Evolutionary conservation across 129 eudicot species (phyloP).

Genomic region (Centaurea solstitialis): DNA sequence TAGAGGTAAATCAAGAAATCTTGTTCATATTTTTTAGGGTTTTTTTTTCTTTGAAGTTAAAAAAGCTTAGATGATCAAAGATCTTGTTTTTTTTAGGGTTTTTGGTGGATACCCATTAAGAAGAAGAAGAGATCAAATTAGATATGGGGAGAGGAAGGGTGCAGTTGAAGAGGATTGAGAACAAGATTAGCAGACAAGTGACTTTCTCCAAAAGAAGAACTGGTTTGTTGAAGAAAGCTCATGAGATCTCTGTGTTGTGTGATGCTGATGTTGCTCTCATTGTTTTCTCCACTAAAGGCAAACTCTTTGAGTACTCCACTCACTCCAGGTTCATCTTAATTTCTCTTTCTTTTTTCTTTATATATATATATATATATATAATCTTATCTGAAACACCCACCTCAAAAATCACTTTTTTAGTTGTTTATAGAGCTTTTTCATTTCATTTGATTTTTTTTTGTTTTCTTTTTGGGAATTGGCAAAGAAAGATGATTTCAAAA

Average conservation of each 20-base stretch:
- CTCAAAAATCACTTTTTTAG: constrained; percentile 7
- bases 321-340: constrained; percentile 56
- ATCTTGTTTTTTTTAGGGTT: constrained; percentile 25
- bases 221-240: constrained; percentile 87
- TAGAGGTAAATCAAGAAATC: constrained; percentile 21
- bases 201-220: constrained; percentile 85
- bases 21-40: constrained; percentile 14
- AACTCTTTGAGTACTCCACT: constrained; percentile 80
- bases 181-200: constrained; percentile 91
- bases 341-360: not conserved
- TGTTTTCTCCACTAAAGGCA: constrained; percentile 87
- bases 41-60: not conserved
- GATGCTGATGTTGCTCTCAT: constrained; percentile 89
- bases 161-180: constrained; percentile 83
- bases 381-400: not conserved
- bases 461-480: not conserved
- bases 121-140: constrained; percentile 3
- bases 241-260: constrained; percentile 86
- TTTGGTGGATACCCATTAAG: not conserved
- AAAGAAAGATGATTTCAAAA: not conserved
- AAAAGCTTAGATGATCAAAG: constrained; percentile 17
- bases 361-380: not conserved
- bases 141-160: constrained; percentile 89
- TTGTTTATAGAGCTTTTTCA: constrained; percentile 1
- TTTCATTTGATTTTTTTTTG: not conserved